phyloP scores from a whole-genome alignment of 768 basidiomycete species.

The Omphalotus guepiniiformis region DNA sequence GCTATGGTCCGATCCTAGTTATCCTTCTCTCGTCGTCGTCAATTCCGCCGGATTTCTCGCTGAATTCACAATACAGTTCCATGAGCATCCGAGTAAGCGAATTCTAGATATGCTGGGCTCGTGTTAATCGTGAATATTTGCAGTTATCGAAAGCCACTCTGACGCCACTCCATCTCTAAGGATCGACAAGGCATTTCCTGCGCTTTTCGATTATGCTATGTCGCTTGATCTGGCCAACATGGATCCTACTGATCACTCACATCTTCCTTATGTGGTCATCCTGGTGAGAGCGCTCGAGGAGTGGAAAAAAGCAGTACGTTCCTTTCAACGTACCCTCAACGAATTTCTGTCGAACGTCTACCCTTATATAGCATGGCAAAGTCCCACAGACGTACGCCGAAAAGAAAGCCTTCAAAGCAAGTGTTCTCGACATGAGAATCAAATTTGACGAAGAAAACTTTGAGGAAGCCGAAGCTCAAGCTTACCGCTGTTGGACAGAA shows the following conservation, averaged over 20 bases:
- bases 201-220: slow-evolving; percentile 67
- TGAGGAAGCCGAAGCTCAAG: slow-evolving; percentile 89
- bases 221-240: slow-evolving; percentile 70
- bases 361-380: slow-evolving; percentile 48
- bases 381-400: slow-evolving; percentile 59
- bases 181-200: slow-evolving; percentile 86
- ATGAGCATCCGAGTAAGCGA: slow-evolving; percentile 81
- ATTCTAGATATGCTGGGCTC: not conserved
- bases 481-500: slow-evolving; percentile 71
- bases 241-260: slow-evolving; percentile 87
- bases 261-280: slow-evolving; percentile 88
- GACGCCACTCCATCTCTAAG: slow-evolving; percentile 73
- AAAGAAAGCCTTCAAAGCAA: slow-evolving; percentile 72
- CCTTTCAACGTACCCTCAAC: not conserved
- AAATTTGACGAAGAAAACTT: slow-evolving; percentile 95
- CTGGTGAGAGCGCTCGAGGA: slow-evolving; percentile 78
- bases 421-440: slow-evolving; percentile 55
- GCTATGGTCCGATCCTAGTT: slow-evolving; percentile 61
- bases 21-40: slow-evolving; percentile 71
- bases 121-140: not conserved
- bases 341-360: not conserved
- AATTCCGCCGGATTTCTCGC: slow-evolving; percentile 88
- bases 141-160: slow-evolving; percentile 88
- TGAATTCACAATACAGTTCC: slow-evolving; percentile 83
- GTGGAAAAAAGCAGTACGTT: slow-evolving; percentile 72